A percentile compares a stretch with the other conserved stretches of the same genome.
phyloP scores from a whole-genome alignment of 768 basidiomycete species.

The Lactarius sp. region DNA sequence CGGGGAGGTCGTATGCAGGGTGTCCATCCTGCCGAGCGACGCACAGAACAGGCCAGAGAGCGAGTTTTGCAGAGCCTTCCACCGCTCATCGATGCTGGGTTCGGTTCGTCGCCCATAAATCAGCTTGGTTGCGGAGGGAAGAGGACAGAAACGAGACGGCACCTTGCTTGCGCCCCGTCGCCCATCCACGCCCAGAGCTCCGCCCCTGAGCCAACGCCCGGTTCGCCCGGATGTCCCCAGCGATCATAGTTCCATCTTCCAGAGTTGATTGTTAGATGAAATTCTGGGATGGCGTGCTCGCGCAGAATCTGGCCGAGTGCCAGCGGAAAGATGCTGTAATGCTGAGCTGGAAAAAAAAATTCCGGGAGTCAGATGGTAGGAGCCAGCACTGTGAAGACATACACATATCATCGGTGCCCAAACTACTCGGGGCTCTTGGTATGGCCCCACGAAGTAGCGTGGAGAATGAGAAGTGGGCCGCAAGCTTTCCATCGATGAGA shows the following conservation, averaged over 20 bases:
- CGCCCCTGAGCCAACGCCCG: slow-evolving; percentile 77
- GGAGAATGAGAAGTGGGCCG: slow-evolving; percentile 74
- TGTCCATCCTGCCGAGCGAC: slow-evolving; percentile 73
- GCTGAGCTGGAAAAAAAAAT: slow-evolving; percentile 51
- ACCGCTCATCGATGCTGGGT: slow-evolving; percentile 59
- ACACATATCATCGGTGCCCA: slow-evolving; percentile 44
- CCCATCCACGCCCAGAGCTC: slow-evolving; percentile 92
- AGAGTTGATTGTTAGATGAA: slow-evolving; percentile 86
- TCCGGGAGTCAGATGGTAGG: not conserved
- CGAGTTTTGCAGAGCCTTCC: slow-evolving; percentile 83
- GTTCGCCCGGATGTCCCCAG: slow-evolving; percentile 78
- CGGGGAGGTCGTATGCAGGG: slow-evolving; percentile 70
- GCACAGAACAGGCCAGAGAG: slow-evolving; percentile 94
- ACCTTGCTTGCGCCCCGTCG: slow-evolving; percentile 52
- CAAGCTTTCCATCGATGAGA: slow-evolving; percentile 78
- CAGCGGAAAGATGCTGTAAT: slow-evolving; percentile 84
- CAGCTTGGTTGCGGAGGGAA: too few species aligned
- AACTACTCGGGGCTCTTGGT: slow-evolving; percentile 51
- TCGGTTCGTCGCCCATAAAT: not conserved
- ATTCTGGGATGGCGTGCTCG: slow-evolving; percentile 79
- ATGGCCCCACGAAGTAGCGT: slow-evolving; percentile 51
- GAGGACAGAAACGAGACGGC: not conserved
- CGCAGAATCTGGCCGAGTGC: slow-evolving; percentile 82
- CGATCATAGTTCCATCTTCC: slow-evolving; percentile 86
- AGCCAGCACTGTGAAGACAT: slow-evolving; percentile 29